Conservation (phyloP, 805 yeast species). For the Metschnikowia baotianmanensis region DNA sequence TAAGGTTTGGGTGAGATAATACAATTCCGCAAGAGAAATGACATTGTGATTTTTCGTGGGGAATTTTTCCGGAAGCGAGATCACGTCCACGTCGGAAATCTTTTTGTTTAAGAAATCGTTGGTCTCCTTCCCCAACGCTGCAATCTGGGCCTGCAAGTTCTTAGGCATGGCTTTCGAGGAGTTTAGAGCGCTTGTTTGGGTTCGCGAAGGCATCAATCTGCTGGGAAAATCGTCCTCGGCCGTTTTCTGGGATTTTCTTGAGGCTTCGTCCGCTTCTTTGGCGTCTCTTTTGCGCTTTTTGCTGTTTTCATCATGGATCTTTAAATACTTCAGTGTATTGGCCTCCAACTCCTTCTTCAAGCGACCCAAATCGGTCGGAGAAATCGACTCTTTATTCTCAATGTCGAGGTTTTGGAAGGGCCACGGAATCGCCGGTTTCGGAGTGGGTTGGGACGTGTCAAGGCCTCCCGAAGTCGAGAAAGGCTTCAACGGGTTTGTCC, state of each 20-base stretch:
- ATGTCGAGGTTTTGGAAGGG: neutral
- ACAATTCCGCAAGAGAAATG: conserved; percentile 76
- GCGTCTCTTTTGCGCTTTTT: conserved; percentile 1
- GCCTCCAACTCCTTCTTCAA: conserved; percentile 5
- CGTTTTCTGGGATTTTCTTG: conserved; percentile 9
- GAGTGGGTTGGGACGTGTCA: neutral
- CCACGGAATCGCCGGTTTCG: neutral
- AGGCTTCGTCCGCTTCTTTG: neutral
- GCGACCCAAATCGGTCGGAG: neutral
- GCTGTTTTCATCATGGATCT: neutral
- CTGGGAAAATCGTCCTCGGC: conserved; percentile 9
- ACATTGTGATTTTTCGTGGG: conserved; percentile 41
- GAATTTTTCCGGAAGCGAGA: conserved; percentile 42
- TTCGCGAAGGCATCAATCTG: conserved; percentile 8
- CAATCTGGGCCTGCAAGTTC: conserved; percentile 21
- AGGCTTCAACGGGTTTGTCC: conserved; percentile 17
- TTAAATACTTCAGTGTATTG: neutral
- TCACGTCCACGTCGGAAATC: conserved; percentile 33
- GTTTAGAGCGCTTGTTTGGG: neutral
- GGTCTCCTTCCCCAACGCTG: conserved; percentile 22
- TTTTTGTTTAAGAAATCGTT: conserved; percentile 24
- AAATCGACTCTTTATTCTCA: neutral
- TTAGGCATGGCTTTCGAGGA: conserved; percentile 2
- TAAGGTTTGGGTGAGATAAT: conserved; percentile 82
- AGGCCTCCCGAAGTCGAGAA: conserved; percentile 4